Evolutionary conservation across 371 early-diverging fungal species (phyloP).

Genomic region (Mucor velutinosus): DNA sequence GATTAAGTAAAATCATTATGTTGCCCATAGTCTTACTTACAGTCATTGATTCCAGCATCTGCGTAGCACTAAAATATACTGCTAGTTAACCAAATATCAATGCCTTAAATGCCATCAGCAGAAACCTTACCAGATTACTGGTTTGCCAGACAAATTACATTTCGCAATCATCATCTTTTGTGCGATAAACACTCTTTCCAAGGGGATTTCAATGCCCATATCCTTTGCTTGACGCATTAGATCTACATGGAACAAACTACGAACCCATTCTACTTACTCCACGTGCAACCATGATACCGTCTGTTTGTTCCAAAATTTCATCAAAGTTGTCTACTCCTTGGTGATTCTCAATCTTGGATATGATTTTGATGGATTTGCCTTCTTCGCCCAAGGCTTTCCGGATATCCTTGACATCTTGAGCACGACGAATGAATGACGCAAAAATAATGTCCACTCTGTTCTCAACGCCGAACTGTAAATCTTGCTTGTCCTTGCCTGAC

Average conservation of each 20-base stretch:
- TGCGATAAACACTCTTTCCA: conserved; percentile 88
- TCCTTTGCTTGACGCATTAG: conserved; percentile 42
- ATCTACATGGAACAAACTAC: no score
- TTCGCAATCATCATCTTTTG: conserved; percentile 97
- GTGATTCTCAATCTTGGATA: conserved; percentile 95
- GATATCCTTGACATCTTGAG: conserved; percentile 85
- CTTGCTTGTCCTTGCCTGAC: conserved; percentile 93
- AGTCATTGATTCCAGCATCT: conserved; percentile 99
- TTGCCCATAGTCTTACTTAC: conserved; percentile 29
- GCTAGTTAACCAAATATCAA: neutral
- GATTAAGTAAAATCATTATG: neutral
- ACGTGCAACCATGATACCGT: conserved; percentile 99
- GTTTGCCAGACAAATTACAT: conserved; percentile 94
- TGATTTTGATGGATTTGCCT: conserved; percentile 88
- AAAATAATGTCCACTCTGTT: conserved; percentile 96
- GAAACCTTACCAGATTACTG: conserved; percentile 80
- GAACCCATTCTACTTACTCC: conserved; percentile 54
- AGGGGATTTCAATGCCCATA: conserved; percentile 96
- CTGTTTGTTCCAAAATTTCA: conserved; percentile 91
- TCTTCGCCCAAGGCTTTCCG: conserved; percentile 74
- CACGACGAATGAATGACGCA: conserved; percentile 95
- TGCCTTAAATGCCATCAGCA: neutral
- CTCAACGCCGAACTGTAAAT: conserved; percentile 91
- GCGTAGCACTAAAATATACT: conserved; percentile 77
- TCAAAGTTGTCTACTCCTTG: conserved; percentile 97